Evolutionary conservation across 768 basidiomycete genomes (phyloP), one percentile per base, ranked within the genome.

Genomic region (Xanthoconium stramineum): DNA sequence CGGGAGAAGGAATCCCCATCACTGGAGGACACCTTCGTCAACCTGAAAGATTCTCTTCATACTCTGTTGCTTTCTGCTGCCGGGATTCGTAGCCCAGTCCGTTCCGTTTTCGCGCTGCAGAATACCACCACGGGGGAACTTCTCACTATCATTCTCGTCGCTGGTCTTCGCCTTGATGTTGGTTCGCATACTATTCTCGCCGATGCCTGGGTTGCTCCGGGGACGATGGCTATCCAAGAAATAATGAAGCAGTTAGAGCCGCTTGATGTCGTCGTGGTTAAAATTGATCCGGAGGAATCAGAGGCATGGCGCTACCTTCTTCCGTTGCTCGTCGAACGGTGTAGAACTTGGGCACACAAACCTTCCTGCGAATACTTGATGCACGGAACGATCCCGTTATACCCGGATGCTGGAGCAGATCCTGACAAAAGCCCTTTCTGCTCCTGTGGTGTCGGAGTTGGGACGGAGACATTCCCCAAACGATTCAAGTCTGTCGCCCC

Each of bases 371-470:
- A 81, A 64, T 85, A 84, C 61, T n/a, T 59, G 17, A 17, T 57
- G 47, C 38, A 71, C 53, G 47, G 60, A 7, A 39, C 14, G 15
- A 67, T 81, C 20, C 81, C 82, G 0, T 66, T 78, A 5, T 67
- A 69, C 42, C 55, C 61, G 7, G 72, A 74, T 29, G 32, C 61
- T 63, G 63, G 62, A 12, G 43, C 52, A 11, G 73, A 77, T 33
- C 68, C 74, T 15, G 70, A 70, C 2, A 65, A 68, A 35, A 63
- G 62, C 10, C 81, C 82, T 0, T 65, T 84, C 20, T 86, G 85
- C 57, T 72, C 71, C 3, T 86, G 84, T 47, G 83, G 83, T 2
- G 65, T 67, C 37, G 83, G 82, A 4, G 73, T 82, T 44, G 75
- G 78, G 47, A 66, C 78, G 6, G 76, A 70, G 3, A 65, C 59